These are phyloP conservation scores for Penicillium sp. DNA, from an alignment of 2,329 filamentous ascomycete genomes.

Conservation along the genomic window DNA sequence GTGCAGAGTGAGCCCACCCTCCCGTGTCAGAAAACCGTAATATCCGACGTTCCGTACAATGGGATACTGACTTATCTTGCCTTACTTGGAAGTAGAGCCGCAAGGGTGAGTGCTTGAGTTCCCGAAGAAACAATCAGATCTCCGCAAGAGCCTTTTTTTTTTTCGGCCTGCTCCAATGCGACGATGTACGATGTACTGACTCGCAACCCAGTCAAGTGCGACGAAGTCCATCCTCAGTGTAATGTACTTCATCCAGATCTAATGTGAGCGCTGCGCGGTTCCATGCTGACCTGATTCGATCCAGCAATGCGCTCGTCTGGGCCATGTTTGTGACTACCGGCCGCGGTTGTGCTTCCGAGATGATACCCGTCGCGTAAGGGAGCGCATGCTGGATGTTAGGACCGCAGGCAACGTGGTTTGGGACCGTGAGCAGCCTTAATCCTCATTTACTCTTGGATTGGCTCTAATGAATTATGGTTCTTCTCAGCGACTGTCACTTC, in stretches of 20 bases:
- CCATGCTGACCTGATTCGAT: constrained; percentile 5
- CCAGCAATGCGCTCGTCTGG: constrained; percentile 48
- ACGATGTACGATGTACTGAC: no score
- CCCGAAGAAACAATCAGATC: no score
- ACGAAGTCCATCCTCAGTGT: constrained; percentile 48
- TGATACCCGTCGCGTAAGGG: constrained; percentile 45
- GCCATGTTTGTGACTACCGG: constrained; percentile 51
- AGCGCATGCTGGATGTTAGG: constrained; percentile 46
- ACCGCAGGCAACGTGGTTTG: constrained; percentile 46
- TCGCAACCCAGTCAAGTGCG: constrained; percentile 51
- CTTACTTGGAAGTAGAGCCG: no score
- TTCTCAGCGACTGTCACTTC: constrained; percentile 26
- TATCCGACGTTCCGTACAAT: no score
- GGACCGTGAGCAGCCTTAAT: constrained; percentile 50
- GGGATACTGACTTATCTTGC: no score
- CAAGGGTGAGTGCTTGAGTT: no score
- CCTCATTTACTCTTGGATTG: no score
- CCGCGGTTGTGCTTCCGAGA: constrained; percentile 48
- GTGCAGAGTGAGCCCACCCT: no score
- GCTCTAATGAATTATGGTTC: no score
- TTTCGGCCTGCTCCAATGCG: no score
- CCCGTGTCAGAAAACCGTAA: no score
- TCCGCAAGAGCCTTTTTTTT: no score
- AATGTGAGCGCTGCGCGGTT: neutral
- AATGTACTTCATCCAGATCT: constrained; percentile 33